phyloP scores from a whole-genome alignment of 352 stramenopile species.

The Globisporangium recalcitrans region DNA sequence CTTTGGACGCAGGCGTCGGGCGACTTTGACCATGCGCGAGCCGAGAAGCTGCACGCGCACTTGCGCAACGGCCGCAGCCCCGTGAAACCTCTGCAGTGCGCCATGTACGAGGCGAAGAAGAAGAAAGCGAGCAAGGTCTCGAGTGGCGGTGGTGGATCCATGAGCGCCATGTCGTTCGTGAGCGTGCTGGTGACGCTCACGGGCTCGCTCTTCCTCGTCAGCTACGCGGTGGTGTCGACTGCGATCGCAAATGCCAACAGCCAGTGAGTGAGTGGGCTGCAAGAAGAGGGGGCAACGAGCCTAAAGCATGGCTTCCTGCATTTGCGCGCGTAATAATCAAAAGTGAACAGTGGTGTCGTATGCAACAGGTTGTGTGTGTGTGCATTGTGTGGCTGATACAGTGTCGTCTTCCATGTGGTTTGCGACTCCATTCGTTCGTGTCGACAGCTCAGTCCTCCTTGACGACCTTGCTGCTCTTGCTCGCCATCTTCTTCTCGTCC shows the following conservation, averaged over 20 bases:
- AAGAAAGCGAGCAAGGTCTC: not conserved
- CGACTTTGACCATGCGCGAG: conserved; percentile 30
- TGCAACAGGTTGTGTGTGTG: not conserved
- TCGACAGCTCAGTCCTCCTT: conserved; percentile 17
- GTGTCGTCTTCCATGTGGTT: too few species aligned
- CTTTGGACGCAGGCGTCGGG: conserved; percentile 26
- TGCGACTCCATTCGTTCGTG: too few species aligned
- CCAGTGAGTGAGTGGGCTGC: not conserved
- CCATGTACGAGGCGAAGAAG: not conserved
- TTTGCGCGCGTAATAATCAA: conserved; percentile 1
- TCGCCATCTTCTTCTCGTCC: conserved; percentile 20
- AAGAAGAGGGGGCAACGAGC: not conserved
- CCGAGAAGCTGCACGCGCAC: conserved; percentile 35
- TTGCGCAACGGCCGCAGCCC: conserved; percentile 25
- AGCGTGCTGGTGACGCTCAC: conserved; percentile 25
- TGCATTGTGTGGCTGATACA: not conserved
- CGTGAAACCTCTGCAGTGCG: not conserved
- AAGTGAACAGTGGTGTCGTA: not conserved
- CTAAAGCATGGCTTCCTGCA: not conserved
- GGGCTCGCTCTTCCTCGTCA: conserved; percentile 33
- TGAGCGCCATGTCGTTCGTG: conserved; percentile 22
- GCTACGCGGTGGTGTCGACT: conserved; percentile 32
- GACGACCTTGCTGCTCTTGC: conserved; percentile 21
- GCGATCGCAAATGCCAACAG: conserved; percentile 23
- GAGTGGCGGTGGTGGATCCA: not conserved